Conservation (phyloP, 768 basidiomycete species). For the Amanita fuliginea region DNA sequence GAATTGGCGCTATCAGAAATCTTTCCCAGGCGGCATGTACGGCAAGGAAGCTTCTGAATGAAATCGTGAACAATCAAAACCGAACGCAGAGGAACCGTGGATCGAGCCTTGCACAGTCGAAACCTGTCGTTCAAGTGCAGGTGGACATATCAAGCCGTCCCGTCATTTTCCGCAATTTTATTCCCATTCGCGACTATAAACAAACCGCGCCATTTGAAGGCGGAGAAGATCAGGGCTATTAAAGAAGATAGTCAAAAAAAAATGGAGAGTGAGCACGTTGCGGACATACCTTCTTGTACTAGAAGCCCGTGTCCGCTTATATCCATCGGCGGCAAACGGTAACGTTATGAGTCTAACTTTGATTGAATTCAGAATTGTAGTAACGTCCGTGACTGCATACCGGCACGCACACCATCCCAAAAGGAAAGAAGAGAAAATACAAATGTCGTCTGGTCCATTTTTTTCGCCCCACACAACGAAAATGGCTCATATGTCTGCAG, state of each 20-base stretch:
- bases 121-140: no score
- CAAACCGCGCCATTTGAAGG: no score
- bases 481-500: slow-evolving; percentile 1
- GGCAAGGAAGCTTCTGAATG: neutral
- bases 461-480: neutral
- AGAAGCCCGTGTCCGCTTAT: neutral
- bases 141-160: no score
- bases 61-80: neutral
- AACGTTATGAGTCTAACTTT: slow-evolving; percentile 1
- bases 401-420: slow-evolving; percentile 1
- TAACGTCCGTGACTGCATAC: neutral
- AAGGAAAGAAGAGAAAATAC: neutral
- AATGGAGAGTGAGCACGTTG: neutral
- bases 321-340: neutral
- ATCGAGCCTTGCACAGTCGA: no score
- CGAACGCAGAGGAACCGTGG: neutral
- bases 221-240: no score
- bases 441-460: neutral
- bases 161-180: no score
- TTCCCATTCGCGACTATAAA: no score
- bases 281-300: neutral
- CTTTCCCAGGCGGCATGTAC: neutral
- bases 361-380: neutral
- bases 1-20: neutral
- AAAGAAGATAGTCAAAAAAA: neutral